phyloP scores from a whole-genome alignment of 2,329 filamentous ascomycete species.

The Macrophomina tecta region DNA sequence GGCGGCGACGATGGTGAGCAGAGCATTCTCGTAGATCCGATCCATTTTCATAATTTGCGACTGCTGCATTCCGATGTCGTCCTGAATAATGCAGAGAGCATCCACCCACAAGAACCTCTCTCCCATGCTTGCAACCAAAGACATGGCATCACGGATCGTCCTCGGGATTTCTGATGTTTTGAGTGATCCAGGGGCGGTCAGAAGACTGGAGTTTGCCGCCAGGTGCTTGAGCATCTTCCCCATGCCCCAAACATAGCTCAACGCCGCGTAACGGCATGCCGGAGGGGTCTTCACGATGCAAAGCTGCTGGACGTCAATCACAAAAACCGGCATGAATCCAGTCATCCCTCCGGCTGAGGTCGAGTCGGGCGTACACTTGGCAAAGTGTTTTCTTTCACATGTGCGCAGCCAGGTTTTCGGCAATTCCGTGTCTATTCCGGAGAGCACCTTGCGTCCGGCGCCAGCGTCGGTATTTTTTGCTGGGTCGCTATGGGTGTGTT shows the following conservation, averaged over 20 bases:
- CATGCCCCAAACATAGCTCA: background rate
- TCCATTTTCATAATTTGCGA: background rate
- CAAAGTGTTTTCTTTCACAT: background rate
- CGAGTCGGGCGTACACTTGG: background rate
- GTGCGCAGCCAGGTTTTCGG: background rate
- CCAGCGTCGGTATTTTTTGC: background rate
- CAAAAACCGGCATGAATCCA: background rate
- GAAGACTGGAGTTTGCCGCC: background rate
- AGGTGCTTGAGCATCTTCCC: background rate
- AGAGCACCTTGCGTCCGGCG: background rate
- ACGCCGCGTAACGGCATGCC: background rate
- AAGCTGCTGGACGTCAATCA: background rate
- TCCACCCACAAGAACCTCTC: constrained; percentile 32
- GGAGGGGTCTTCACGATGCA: background rate
- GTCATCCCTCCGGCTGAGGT: background rate
- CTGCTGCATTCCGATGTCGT: constrained; percentile 20
- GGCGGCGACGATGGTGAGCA: background rate
- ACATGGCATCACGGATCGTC: constrained; percentile 27
- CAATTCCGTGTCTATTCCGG: background rate
- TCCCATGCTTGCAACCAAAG: constrained; percentile 17
- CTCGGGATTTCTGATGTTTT: constrained; percentile 4
- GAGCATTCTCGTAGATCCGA: background rate
- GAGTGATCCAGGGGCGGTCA: background rate
- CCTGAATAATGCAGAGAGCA: constrained; percentile 30
- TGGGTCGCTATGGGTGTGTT: background rate